phyloP scores from a whole-genome alignment of 805 yeast species.

The Wickerhamiella hasegawae region DNA sequence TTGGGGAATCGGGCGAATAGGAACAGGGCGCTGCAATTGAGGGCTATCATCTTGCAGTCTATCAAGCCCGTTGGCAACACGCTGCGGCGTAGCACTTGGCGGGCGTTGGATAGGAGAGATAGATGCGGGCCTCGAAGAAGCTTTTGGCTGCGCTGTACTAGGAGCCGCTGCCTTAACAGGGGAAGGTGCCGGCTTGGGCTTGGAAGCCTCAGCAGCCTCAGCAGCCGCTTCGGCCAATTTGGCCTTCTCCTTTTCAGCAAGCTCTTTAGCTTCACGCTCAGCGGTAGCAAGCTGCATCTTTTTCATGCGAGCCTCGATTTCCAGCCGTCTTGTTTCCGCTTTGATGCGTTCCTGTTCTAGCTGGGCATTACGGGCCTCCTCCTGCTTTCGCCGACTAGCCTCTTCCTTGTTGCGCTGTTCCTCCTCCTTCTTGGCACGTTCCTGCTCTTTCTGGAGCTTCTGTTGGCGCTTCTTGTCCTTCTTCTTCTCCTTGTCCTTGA shows the following conservation, averaged over 20 bases:
- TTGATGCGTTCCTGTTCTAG: constrained; percentile 16
- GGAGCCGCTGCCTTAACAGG: background rate
- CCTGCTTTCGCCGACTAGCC: constrained; percentile 14
- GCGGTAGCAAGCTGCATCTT: constrained; percentile 13
- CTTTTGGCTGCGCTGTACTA: background rate
- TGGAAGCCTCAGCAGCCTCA: background rate
- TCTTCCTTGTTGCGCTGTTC: constrained; percentile 20
- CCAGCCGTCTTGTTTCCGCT: constrained; percentile 18
- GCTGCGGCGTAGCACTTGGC: too few relatives aligned
- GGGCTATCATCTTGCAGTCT: too few relatives aligned
- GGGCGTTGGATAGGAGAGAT: too few relatives aligned
- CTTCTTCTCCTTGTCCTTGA: constrained; percentile 26
- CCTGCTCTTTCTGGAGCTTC: constrained; percentile 26
- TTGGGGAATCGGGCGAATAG: too few relatives aligned
- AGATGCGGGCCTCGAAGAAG: too few relatives aligned
- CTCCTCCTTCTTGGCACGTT: constrained; percentile 20
- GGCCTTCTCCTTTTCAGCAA: constrained; percentile 13
- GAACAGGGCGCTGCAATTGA: too few relatives aligned
- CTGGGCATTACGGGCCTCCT: constrained; percentile 10
- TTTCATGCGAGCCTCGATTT: constrained; percentile 19
- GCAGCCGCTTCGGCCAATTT: constrained; percentile 13
- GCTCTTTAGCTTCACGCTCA: constrained; percentile 11
- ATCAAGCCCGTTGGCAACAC: too few relatives aligned
- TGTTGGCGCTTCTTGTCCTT: constrained; percentile 26
- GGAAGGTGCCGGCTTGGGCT: background rate